A percentile compares a stretch with the other conserved stretches of the same genome.
Conservation (phyloP, 2,329 filamentous ascomycete genomes). For the Ambrosiella cleistominuta region DNA sequence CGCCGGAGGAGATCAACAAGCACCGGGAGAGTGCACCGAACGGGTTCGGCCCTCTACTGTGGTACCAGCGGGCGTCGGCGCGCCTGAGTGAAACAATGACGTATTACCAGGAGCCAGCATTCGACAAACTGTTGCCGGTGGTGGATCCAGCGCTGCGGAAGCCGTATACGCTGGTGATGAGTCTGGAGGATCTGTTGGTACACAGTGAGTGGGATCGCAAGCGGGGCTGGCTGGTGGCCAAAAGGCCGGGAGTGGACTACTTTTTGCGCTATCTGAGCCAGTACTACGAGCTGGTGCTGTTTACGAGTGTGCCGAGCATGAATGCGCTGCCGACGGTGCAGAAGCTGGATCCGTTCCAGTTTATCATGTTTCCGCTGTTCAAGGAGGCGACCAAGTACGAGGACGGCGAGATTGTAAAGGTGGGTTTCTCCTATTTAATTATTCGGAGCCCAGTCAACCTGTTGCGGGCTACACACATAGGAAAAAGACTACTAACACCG, state of each 20-base stretch:
- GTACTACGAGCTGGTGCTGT: slow-evolving; percentile 95
- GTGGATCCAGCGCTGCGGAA: slow-evolving; percentile 62
- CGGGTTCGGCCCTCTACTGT: slow-evolving; percentile 57
- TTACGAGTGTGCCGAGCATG: slow-evolving; percentile 72
- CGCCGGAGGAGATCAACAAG: slow-evolving; percentile 52
- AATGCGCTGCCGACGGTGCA: slow-evolving; percentile 75
- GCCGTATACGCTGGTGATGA: slow-evolving; percentile 83
- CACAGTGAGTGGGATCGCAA: slow-evolving; percentile 91
- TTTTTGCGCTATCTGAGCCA: slow-evolving; percentile 92
- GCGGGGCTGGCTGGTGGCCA: slow-evolving; percentile 87
- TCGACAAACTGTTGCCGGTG: slow-evolving; percentile 79
- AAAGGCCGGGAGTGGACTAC: slow-evolving; percentile 89
- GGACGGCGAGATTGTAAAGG: slow-evolving; percentile 92
- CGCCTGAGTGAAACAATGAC: slow-evolving; percentile 58
- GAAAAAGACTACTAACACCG: background rate
- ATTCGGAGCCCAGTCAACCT: background rate
- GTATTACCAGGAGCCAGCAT: slow-evolving; percentile 93
- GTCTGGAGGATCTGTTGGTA: slow-evolving; percentile 81
- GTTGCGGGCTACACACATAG: background rate
- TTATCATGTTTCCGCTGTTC: slow-evolving; percentile 89
- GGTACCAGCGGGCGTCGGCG: slow-evolving; percentile 66
- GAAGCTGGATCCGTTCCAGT: slow-evolving; percentile 87
- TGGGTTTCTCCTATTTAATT: slow-evolving; percentile 22
- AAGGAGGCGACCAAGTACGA: slow-evolving; percentile 95
- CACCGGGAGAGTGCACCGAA: slow-evolving; percentile 53